Evolutionary conservation across 2,329 filamentous ascomycete genomes (phyloP), one percentile per base, ranked within the genome.

Genomic region (Aspergillus pseudoglaucus): DNA sequence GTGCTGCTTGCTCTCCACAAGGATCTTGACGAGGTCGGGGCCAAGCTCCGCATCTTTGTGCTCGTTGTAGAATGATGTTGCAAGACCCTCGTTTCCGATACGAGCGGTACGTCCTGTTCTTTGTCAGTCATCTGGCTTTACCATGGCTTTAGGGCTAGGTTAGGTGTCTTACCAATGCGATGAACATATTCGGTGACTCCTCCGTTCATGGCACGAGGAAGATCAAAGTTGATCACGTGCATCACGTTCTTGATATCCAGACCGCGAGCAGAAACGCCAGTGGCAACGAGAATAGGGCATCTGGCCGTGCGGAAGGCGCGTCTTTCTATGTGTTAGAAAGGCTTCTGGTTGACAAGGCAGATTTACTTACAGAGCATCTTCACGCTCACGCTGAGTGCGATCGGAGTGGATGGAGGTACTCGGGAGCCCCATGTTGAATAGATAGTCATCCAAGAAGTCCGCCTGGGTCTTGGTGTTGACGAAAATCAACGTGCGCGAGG

Each of bases 111-210:
- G 90, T 53, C 93, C 86, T 89, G 51, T 38, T 1, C 15, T 15
- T 15, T 6, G 23, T 51, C 42, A 50, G 44, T 10, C 5, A 12
- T 8, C 20, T 12, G 25, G 9, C 1, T 33, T 22, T 23, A 27
- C 45, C 27, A 20, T 3, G n/a, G 27, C 2, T 14, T 17, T n/a
- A 55, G 46, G 50, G 37, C 20, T 22, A n/a, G 9, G 15, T 8
- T 8, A 27, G 15, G 15, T 23, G 22, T 33, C 77, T 70, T 81
- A 88, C 87, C 93, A 63, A 97, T 97, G 10, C 93, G 88, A 63
- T 98, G 93, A 22, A 87, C 83, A 59, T 97, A 98, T 65, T 97
- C 93, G 43, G 88, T 83, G 47, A 96, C 95, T 2, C 90, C 91
- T n/a, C 89, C 90, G 57, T 91, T 79, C 1, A 82, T 74, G 39